Percentiles rank a stretch among this genome's conserved stretches.
phyloP scores from a whole-genome alignment of 1,284 basidiomycete species.

The Cryptococcus amylolentus region DNA sequence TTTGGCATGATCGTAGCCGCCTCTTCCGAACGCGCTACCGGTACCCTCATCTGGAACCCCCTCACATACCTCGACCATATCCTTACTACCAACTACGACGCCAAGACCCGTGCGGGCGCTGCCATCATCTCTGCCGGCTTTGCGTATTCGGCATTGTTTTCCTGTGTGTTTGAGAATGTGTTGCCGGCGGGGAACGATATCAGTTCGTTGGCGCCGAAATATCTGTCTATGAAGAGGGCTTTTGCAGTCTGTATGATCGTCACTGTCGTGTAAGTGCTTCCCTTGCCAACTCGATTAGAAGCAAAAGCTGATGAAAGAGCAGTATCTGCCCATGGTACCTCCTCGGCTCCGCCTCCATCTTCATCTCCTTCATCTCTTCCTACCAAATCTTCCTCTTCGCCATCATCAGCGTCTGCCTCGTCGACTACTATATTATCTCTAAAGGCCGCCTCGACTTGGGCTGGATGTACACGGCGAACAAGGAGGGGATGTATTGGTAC shows the following conservation, averaged over 20 bases:
- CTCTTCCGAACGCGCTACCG: constrained; percentile 67
- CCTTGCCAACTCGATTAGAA: not conserved
- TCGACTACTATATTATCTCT: constrained; percentile 74
- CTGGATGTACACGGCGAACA: constrained; percentile 62
- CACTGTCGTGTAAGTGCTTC: constrained; percentile 20
- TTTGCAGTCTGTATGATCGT: constrained; percentile 60
- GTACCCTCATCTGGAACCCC: constrained; percentile 70
- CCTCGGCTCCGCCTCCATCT: constrained; percentile 66
- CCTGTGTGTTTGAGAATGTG: constrained; percentile 34
- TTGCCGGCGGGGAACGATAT: constrained; percentile 31
- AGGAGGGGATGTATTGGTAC: constrained; percentile 53
- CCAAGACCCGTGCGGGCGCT: constrained; percentile 62
- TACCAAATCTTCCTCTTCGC: constrained; percentile 71
- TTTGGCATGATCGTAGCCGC: constrained; percentile 77
- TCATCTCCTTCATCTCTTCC: constrained; percentile 41
- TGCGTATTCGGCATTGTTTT: constrained; percentile 34
- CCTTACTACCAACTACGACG: constrained; percentile 62
- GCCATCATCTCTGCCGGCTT: constrained; percentile 64
- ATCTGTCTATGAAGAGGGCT: constrained; percentile 76
- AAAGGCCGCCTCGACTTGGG: constrained; percentile 65
- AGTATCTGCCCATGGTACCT: constrained; percentile 65
- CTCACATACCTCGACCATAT: constrained; percentile 68
- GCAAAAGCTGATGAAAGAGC: constrained; percentile 2
- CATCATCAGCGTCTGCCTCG: constrained; percentile 72
- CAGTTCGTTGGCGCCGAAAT: constrained; percentile 58